A percentile compares a stretch with the other conserved stretches of the same genome.
Evolutionary conservation across 2,329 filamentous ascomycete genomes (phyloP).

Genomic region (Monosporascus sp.): DNA sequence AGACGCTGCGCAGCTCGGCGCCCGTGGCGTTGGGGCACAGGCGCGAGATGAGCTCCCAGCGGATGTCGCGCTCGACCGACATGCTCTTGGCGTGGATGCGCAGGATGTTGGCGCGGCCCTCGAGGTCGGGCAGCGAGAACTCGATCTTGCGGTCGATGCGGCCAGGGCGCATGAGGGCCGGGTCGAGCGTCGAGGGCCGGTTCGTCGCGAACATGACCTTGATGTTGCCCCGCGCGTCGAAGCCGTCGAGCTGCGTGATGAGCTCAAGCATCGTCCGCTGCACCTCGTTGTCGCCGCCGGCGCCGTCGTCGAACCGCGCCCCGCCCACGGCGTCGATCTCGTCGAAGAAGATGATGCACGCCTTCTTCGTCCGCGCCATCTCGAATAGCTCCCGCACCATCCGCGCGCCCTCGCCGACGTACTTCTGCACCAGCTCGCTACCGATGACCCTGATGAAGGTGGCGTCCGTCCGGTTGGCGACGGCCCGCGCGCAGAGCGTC

Average conservation of each 20-base stretch:
- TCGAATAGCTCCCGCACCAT: slow-evolving; percentile 99
- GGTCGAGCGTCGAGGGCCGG: slow-evolving; percentile 89
- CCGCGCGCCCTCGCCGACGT: slow-evolving; percentile 93
- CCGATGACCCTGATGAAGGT: slow-evolving; percentile 99
- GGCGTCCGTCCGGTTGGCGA: slow-evolving; percentile 95
- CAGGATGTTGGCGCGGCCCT: slow-evolving; percentile 94
- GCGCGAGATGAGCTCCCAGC: slow-evolving; percentile 97
- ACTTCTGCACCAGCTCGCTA: slow-evolving; percentile 96
- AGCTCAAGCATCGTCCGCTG: slow-evolving; percentile 97
- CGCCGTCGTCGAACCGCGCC: slow-evolving; percentile 92
- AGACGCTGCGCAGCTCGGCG: slow-evolving; percentile 92
- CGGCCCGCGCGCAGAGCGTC: slow-evolving; percentile 93
- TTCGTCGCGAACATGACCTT: slow-evolving; percentile 99
- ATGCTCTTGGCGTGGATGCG: slow-evolving; percentile 99
- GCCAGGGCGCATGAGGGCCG: slow-evolving; percentile 93
- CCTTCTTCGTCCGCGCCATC: slow-evolving; percentile 99
- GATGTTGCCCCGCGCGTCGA: slow-evolving; percentile 95
- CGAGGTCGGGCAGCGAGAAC: slow-evolving; percentile 93
- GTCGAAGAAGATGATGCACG: slow-evolving; percentile 99
- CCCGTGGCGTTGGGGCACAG: slow-evolving; percentile 96
- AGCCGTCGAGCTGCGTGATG: slow-evolving; percentile 94
- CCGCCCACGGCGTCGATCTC: slow-evolving; percentile 96
- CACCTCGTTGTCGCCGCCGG: slow-evolving; percentile 95
- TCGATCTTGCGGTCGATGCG: slow-evolving; percentile 99
- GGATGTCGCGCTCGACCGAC: slow-evolving; percentile 97